These are phyloP conservation scores for Pseudopediastrum boryanum DNA, from an alignment of 139 green algal species.

Conservation along the genomic window DNA sequence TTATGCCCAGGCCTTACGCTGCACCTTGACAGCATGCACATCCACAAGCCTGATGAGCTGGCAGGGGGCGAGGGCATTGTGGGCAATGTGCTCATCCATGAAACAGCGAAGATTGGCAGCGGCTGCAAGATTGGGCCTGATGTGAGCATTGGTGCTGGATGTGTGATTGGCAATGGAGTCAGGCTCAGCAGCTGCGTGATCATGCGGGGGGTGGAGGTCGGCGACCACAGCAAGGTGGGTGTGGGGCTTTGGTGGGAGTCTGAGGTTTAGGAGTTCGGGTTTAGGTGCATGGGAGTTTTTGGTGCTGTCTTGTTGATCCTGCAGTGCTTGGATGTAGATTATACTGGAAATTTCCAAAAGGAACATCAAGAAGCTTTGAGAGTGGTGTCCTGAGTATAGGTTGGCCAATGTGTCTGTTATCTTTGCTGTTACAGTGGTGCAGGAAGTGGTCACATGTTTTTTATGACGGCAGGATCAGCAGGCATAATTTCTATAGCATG, in stretches of 20 bases:
- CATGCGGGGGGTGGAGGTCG: slow-evolving; percentile 79
- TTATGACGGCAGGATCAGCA: no score
- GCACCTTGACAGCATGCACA: slow-evolving; percentile 84
- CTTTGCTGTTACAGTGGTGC: no score
- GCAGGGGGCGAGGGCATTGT: slow-evolving; percentile 53
- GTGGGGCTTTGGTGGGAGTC: no score
- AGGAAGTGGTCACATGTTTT: no score
- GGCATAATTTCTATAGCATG: no score
- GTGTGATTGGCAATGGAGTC: slow-evolving; percentile 91
- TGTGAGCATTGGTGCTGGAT: slow-evolving; percentile 84
- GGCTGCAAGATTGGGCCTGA: slow-evolving; percentile 90
- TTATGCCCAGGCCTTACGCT: slow-evolving; percentile 87
- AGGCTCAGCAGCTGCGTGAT: slow-evolving; percentile 89
- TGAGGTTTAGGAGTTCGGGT: no score
- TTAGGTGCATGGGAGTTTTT: slow-evolving; percentile 3
- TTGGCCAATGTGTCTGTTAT: no score
- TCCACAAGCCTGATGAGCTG: slow-evolving; percentile 58
- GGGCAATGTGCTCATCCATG: slow-evolving; percentile 85
- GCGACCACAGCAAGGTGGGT: slow-evolving; percentile 61
- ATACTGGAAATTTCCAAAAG: no score
- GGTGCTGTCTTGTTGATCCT: no score
- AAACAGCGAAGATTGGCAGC: slow-evolving; percentile 79
- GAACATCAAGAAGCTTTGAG: no score
- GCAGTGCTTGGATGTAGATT: no score
- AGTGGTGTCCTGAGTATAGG: no score